Evolutionary conservation across 176 grass and related monocot species (phyloP).

Genomic region (Avena sativa): DNA sequence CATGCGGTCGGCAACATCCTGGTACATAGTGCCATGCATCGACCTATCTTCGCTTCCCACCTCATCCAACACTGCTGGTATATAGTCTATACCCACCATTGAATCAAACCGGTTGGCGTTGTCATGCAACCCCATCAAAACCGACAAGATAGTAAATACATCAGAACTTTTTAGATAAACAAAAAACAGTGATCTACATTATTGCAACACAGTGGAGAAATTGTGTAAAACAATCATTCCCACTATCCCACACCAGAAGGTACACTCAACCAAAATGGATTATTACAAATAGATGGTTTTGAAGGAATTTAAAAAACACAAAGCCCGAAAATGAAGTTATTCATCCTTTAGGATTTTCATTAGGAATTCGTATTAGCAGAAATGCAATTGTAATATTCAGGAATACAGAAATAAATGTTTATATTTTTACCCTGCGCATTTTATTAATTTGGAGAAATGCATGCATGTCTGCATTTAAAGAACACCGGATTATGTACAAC

Average conservation of each 20-base stretch:
- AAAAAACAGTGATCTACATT: background rate
- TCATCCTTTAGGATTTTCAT: background rate
- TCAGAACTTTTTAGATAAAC: background rate
- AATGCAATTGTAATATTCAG: background rate
- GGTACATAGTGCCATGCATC: background rate
- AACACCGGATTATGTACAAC: background rate
- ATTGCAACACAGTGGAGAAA: background rate
- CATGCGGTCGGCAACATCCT: background rate
- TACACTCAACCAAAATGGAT: background rate
- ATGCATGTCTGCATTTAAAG: background rate
- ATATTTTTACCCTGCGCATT: constrained; percentile 15
- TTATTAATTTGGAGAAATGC: background rate
- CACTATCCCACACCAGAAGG: background rate
- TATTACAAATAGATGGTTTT: background rate
- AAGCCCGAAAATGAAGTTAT: no score
- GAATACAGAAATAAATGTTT: background rate
- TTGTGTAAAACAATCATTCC: background rate
- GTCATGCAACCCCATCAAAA: background rate
- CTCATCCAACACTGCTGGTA: background rate
- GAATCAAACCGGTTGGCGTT: fast-evolving
- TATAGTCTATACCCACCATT: background rate
- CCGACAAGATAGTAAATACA: background rate
- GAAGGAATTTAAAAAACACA: background rate
- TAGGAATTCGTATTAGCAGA: background rate
- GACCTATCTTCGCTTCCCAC: background rate